Conservation (phyloP, 306 rosid genomes). For the Hylodesmum podocarpum region DNA sequence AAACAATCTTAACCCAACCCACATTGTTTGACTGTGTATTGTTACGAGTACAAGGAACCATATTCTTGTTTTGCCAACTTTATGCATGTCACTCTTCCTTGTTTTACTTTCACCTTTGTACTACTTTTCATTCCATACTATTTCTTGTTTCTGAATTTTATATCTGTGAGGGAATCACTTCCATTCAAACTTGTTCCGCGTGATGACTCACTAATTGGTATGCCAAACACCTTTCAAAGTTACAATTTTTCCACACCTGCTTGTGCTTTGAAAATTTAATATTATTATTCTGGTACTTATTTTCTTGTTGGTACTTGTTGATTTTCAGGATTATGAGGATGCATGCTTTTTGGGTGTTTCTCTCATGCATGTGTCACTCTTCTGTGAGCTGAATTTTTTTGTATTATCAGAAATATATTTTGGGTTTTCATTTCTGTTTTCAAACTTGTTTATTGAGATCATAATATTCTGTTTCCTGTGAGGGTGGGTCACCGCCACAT, state of each 20-base stretch:
- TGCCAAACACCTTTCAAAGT: conserved; percentile 4
- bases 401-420: not conserved
- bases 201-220: conserved; percentile 20
- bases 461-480: not conserved
- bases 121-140: not conserved
- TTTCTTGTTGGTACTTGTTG: not conserved
- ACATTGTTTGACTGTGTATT: not conserved
- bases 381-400: not conserved
- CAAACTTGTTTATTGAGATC: not conserved
- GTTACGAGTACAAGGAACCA: not conserved
- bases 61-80: not conserved
- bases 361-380: not conserved
- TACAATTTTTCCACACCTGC: not conserved
- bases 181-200: not conserved
- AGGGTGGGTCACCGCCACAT: conserved; percentile 13
- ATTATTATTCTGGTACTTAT: conserved; percentile 19
- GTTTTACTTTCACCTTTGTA: not conserved
- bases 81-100: not conserved
- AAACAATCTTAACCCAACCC: not conserved
- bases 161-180: not conserved
- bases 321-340: not conserved
- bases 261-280: not conserved
- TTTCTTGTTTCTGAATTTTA: not conserved
- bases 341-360: not conserved
- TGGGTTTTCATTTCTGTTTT: conserved; percentile 10